phyloP scores from a whole-genome alignment of 257 asterid species.

The Oldenlandia corymbosa region DNA sequence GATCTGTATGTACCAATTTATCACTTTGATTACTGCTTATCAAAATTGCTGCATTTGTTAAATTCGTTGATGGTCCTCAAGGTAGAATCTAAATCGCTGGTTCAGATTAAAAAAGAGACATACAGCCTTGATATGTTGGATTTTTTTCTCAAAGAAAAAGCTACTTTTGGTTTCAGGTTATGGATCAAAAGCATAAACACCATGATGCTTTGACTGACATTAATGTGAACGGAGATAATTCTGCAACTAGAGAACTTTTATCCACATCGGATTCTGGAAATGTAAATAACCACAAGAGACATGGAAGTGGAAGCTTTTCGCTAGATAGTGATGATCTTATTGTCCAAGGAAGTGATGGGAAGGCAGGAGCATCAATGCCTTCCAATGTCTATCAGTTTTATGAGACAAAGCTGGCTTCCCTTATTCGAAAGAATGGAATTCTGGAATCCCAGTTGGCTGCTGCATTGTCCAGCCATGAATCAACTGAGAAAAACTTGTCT shows the following conservation, averaged over 20 bases:
- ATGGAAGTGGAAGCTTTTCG: constrained; percentile 47
- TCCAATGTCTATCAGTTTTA: constrained; percentile 49
- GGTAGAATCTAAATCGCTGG: background rate
- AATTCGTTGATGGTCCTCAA: background rate
- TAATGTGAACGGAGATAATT: constrained; percentile 32
- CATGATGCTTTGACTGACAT: constrained; percentile 35
- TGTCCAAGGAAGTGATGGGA: constrained; percentile 51
- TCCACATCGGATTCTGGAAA: constrained; percentile 40
- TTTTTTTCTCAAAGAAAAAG: constrained; percentile 12
- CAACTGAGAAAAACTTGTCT: constrained; percentile 60
- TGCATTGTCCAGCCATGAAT: constrained; percentile 62
- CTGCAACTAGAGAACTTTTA: constrained; percentile 39
- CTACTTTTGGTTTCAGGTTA: constrained; percentile 35
- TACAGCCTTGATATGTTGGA: background rate
- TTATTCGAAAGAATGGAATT: constrained; percentile 51
- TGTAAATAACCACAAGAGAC: constrained; percentile 33
- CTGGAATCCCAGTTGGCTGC: constrained; percentile 77
- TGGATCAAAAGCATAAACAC: constrained; percentile 50
- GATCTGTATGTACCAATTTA: background rate
- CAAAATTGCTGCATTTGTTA: background rate
- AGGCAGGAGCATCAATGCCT: constrained; percentile 43
- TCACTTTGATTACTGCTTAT: background rate
- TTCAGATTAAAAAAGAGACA: background rate
- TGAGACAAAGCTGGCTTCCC: constrained; percentile 63
- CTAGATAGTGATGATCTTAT: constrained; percentile 42